A percentile compares a stretch with the other conserved stretches of the same genome.
Conservation (phyloP, 805 yeast species). For the Metschnikowia peoriensis region DNA sequence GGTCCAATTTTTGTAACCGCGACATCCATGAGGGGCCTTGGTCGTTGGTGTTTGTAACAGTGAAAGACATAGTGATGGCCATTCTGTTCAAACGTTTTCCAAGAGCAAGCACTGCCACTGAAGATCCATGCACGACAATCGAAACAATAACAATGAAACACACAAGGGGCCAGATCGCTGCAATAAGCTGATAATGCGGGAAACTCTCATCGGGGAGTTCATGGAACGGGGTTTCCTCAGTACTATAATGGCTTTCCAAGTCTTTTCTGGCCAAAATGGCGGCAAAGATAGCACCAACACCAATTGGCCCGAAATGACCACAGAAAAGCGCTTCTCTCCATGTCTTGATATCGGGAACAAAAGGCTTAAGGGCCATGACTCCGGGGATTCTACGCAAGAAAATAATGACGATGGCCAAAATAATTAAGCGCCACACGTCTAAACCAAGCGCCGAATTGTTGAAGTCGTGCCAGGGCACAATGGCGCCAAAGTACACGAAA, state of each 20-base stretch:
- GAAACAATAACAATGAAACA: constrained; percentile 80
- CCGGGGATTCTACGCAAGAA: constrained; percentile 82
- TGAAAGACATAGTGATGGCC: constrained; percentile 89
- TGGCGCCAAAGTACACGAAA: constrained; percentile 87
- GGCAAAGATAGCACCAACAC: constrained; percentile 90
- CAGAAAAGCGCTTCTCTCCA: constrained; percentile 95
- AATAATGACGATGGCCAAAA: constrained; percentile 71
- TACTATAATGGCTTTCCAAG: constrained; percentile 51
- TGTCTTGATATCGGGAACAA: constrained; percentile 82
- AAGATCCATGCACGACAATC: constrained; percentile 86
- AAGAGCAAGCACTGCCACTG: constrained; percentile 32
- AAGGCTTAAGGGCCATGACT: constrained; percentile 66
- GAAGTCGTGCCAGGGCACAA: constrained; percentile 83
- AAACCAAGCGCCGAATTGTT: constrained; percentile 62
- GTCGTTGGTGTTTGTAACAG: constrained; percentile 53
- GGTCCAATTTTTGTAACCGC: constrained; percentile 78
- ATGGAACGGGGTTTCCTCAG: constrained; percentile 57
- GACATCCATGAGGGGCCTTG: constrained; percentile 73
- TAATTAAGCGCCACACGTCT: constrained; percentile 73
- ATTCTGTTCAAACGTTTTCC: constrained; percentile 90
- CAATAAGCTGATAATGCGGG: constrained; percentile 58
- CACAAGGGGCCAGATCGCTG: constrained; percentile 59
- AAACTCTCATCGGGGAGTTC: constrained; percentile 45
- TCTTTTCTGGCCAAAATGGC: constrained; percentile 75
- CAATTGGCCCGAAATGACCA: constrained; percentile 96